A percentile compares a stretch with the other conserved stretches of the same genome.
Evolutionary conservation across 768 basidiomycete species (phyloP).

Genomic region (Postia placenta): DNA sequence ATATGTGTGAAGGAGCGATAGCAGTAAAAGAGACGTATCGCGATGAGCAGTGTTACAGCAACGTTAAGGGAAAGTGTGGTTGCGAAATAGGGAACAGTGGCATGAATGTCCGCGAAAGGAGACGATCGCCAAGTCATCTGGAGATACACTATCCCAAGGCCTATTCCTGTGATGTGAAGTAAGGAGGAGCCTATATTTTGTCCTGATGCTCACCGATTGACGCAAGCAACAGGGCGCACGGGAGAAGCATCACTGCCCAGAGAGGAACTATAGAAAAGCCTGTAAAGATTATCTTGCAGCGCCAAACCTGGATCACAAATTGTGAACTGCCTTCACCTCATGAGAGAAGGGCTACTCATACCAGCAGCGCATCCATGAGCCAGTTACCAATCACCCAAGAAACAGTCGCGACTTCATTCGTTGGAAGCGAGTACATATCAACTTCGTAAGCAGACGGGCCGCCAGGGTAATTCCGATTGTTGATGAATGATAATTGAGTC

Average conservation of each 20-base stretch:
- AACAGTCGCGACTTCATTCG: neutral
- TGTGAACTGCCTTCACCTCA: neutral
- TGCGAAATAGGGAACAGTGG: neutral
- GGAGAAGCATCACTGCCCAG: neutral
- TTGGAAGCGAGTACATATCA: neutral
- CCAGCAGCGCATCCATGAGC: neutral
- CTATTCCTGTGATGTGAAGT: neutral
- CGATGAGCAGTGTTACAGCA: neutral
- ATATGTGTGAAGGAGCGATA: neutral
- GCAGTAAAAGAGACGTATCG: neutral
- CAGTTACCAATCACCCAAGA: neutral
- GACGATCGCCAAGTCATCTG: neutral
- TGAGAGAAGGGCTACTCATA: neutral
- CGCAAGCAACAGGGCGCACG: neutral
- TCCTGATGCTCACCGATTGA: neutral
- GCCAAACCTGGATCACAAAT: neutral
- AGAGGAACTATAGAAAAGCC: neutral
- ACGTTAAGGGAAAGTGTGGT: neutral
- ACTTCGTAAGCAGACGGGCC: neutral
- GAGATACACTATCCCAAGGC: neutral
- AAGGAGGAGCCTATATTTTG: neutral
- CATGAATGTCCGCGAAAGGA: neutral
- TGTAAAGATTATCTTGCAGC: neutral
- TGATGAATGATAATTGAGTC: neutral
- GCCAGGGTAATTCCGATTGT: neutral